Percentiles rank a stretch among this genome's conserved stretches.
Conservation (phyloP, 495 filamentous ascomycete genomes). For the Saxophila tyrrhenica region DNA sequence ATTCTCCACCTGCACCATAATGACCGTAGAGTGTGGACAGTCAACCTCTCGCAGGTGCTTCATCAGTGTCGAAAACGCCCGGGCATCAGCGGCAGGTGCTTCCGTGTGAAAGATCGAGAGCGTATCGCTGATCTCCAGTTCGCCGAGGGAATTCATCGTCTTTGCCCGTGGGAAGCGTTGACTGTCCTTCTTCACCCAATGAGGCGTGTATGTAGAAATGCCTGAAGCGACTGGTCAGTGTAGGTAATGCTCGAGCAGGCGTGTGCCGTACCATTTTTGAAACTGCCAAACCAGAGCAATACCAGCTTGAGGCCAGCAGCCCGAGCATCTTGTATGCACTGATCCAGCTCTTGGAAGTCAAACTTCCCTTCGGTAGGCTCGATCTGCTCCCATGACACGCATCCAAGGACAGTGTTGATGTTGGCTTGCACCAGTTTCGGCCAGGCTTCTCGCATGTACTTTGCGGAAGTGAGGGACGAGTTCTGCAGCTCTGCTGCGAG, state of each 20-base stretch:
- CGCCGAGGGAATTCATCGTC: too few species aligned
- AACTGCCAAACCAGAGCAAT: slow-evolving; percentile 42
- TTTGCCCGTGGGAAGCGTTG: too few species aligned
- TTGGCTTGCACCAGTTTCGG: slow-evolving; percentile 32
- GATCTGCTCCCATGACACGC: slow-evolving; percentile 40
- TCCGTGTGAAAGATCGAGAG: too few species aligned
- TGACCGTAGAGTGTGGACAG: too few species aligned
- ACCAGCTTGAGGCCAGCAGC: slow-evolving; percentile 34
- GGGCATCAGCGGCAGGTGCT: too few species aligned
- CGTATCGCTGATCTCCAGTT: too few species aligned
- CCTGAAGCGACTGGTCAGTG: too few species aligned
- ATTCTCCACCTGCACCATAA: too few species aligned
- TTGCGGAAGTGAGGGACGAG: slow-evolving; percentile 36
- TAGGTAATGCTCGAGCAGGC: not conserved
- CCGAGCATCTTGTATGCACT: slow-evolving; percentile 33
- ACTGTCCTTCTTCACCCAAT: too few species aligned
- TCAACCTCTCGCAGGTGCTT: too few species aligned
- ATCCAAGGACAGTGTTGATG: slow-evolving; percentile 42
- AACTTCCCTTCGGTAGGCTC: slow-evolving; percentile 39
- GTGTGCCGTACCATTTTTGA: slow-evolving; percentile 37
- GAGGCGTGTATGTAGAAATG: too few species aligned
- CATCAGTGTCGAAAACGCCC: too few species aligned
- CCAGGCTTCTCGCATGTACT: slow-evolving; percentile 37
- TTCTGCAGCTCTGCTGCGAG: slow-evolving; percentile 39
- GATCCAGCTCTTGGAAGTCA: slow-evolving; percentile 34